A percentile compares a stretch with the other conserved stretches of the same genome.
These are phyloP conservation scores for Senna siamea DNA, from an alignment of 306 rosid species.

Conservation along the genomic window DNA sequence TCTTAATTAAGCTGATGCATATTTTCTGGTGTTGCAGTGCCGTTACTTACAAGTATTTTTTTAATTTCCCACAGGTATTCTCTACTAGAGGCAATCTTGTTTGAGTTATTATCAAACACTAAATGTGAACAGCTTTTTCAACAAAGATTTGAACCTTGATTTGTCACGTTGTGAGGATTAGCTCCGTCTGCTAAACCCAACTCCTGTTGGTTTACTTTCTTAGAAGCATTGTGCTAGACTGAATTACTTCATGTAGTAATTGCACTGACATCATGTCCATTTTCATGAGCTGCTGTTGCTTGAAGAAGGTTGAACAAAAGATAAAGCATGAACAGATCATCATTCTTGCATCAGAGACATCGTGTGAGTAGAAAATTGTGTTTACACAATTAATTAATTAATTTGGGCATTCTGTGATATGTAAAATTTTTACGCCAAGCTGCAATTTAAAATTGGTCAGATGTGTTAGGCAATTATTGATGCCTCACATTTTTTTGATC, in stretches of 20 bases:
- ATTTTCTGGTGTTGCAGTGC: slow-evolving; percentile 44
- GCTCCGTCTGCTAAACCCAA: too few relatives aligned
- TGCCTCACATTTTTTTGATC: slow-evolving; percentile 27
- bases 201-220: too few relatives aligned
- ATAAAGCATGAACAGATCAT: slow-evolving; percentile 34
- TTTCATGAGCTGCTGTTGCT: slow-evolving; percentile 52
- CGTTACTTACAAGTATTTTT: too few relatives aligned
- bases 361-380: slow-evolving; percentile 56
- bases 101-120: too few relatives aligned
- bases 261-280: slow-evolving; percentile 20
- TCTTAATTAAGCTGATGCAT: slow-evolving; percentile 21
- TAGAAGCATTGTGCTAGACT: slow-evolving; percentile 2
- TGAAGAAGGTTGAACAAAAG: slow-evolving; percentile 39
- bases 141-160: too few relatives aligned
- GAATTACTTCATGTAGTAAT: slow-evolving; percentile 11
- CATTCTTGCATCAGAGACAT: slow-evolving; percentile 71
- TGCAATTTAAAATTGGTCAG: too few relatives aligned
- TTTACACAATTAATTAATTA: too few relatives aligned
- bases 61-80: too few relatives aligned
- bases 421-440: too few relatives aligned
- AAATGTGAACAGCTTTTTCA: too few relatives aligned
- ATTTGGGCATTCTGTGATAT: not conserved
- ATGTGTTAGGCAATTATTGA: not conserved
- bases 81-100: too few relatives aligned
- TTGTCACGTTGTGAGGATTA: too few relatives aligned